phyloP scores from a whole-genome alignment of 768 basidiomycete species.

The Suillus subaureus region DNA sequence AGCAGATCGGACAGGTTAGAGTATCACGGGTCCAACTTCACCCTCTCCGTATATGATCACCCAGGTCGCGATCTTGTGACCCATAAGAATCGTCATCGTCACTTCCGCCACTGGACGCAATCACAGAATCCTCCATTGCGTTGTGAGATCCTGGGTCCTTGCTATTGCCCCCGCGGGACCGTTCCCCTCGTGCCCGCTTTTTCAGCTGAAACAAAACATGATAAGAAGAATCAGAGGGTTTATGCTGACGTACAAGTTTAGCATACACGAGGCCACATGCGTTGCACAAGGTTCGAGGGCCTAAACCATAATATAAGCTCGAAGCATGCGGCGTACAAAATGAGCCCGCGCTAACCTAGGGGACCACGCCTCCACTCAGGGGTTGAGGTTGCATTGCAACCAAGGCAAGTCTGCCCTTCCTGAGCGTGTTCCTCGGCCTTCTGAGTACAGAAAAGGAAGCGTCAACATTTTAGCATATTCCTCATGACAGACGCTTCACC shows the following conservation, averaged over 20 bases:
- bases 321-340: constrained; percentile 25
- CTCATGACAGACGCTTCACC: constrained; percentile 33
- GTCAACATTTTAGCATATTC: constrained; percentile 25
- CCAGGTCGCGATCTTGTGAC: constrained; percentile 38
- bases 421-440: constrained; percentile 45
- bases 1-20: constrained; percentile 15
- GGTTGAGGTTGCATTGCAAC: constrained; percentile 82
- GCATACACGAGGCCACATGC: constrained; percentile 88
- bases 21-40: constrained; percentile 26
- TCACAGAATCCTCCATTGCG: constrained; percentile 26
- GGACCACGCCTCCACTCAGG: constrained; percentile 88
- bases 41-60: constrained; percentile 36
- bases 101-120: constrained; percentile 32
- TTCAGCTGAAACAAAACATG: constrained; percentile 26
- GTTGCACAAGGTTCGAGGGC: constrained; percentile 83
- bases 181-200: constrained; percentile 38
- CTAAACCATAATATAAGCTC: constrained; percentile 41
- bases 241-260: constrained; percentile 65
- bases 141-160: constrained; percentile 34
- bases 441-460: constrained; percentile 23
- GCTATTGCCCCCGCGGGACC: constrained; percentile 28
- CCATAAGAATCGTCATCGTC: constrained; percentile 37
- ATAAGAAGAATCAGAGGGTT: constrained; percentile 25
- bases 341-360: constrained; percentile 55
- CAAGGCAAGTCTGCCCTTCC: constrained; percentile 77